A percentile compares a stretch with the other conserved stretches of the same genome.
These are phyloP conservation scores for Graphium sp. DNA, from an alignment of 2,329 filamentous ascomycete genomes.

Conservation along the genomic window DNA sequence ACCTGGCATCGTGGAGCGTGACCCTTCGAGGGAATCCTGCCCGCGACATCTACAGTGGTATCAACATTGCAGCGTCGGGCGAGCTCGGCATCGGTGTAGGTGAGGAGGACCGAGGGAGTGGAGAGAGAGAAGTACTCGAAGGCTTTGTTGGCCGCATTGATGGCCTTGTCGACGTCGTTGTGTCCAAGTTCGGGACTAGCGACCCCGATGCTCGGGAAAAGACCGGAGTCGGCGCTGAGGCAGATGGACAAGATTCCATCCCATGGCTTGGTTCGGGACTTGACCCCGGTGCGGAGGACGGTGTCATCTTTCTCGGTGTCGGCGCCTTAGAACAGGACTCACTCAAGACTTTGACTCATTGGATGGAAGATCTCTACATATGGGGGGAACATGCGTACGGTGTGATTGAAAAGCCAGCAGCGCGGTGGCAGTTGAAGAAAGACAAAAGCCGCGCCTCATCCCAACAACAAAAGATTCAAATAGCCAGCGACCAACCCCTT, in stretches of 20 bases:
- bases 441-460: constrained; percentile 10
- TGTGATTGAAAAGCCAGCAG: constrained; percentile 60
- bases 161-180: constrained; percentile 74
- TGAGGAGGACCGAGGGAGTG: constrained; percentile 87
- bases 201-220: constrained; percentile 12
- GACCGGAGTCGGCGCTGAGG: constrained; percentile 5
- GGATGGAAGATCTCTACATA: constrained; percentile 77
- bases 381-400: constrained; percentile 79
- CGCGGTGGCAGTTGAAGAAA: constrained; percentile 29
- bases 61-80: constrained; percentile 78
- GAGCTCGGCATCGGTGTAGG: constrained; percentile 89
- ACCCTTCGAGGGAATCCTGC: constrained; percentile 80
- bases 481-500: neutral
- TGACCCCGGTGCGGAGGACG: constrained; percentile 56
- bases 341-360: constrained; percentile 56
- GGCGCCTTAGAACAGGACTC: constrained; percentile 58
- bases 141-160: constrained; percentile 67
- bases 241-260: constrained; percentile 9
- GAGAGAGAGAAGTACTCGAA: constrained; percentile 83
- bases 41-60: constrained; percentile 59
- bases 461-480: neutral
- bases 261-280: constrained; percentile 68
- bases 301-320: constrained; percentile 70
- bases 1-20: constrained; percentile 65
- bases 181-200: constrained; percentile 62